phyloP scores from a whole-genome alignment of 73 alveolate species.

The Diophrys sp. region DNA sequence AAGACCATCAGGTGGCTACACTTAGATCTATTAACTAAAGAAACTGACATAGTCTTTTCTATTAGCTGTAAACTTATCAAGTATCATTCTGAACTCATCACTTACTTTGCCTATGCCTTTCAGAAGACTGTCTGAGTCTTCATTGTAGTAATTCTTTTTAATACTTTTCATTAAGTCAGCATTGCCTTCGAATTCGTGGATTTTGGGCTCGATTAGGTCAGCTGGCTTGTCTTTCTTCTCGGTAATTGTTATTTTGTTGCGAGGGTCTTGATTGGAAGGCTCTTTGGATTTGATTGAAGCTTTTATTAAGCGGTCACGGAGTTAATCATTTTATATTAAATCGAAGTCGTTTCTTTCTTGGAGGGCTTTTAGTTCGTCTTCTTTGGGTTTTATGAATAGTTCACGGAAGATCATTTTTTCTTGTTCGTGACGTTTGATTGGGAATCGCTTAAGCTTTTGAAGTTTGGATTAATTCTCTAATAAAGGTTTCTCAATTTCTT shows the following conservation, averaged over 20 bases:
- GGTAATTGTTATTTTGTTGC: background rate
- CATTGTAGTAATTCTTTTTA: background rate
- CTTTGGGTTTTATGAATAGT: constrained; percentile 44
- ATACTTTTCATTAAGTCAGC: background rate
- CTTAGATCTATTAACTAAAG: constrained; percentile 93
- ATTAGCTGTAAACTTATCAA: constrained; percentile 6
- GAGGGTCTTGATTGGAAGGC: background rate
- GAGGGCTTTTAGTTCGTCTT: constrained; percentile 37
- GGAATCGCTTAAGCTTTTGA: constrained; percentile 3
- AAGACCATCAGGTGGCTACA: constrained; percentile 96
- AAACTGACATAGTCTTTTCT: constrained; percentile 51
- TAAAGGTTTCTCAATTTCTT: background rate
- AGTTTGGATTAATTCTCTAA: constrained; percentile 1
- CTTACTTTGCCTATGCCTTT: background rate
- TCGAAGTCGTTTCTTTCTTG: constrained; percentile 18
- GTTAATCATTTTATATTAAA: constrained; percentile 20
- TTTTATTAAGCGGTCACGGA: constrained; percentile 40
- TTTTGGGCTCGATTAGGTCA: background rate
- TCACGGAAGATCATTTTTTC: constrained; percentile 35
- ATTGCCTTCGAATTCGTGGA: background rate
- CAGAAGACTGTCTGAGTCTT: constrained; percentile 1
- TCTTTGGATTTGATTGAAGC: constrained; percentile 11
- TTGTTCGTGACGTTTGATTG: constrained; percentile 19
- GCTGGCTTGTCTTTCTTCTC: background rate
- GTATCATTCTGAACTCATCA: constrained; percentile 10